Evolutionary conservation across 108 stramenopile genomes (phyloP).

Genomic region (Pseudonitzschia pungens): DNA sequence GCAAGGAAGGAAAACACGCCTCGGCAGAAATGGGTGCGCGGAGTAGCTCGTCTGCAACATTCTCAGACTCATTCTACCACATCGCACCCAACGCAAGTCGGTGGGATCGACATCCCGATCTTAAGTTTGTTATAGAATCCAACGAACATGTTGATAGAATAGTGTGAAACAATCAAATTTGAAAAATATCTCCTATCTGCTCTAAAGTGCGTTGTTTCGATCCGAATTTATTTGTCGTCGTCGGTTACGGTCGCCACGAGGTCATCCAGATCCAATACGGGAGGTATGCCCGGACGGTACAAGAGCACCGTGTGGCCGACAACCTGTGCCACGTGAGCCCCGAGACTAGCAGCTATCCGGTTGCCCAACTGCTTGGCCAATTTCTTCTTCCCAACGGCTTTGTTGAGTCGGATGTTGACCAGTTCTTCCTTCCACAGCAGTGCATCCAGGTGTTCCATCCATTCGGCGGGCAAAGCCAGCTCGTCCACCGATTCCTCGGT

Average conservation of each 20-base stretch:
- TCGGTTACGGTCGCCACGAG: conserved; percentile 20
- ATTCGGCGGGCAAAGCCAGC: conserved; percentile 37
- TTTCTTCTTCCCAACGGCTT: conserved; percentile 72
- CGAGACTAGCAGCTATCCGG: conserved; percentile 53
- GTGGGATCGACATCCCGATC: too few species aligned
- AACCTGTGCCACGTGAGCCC: conserved; percentile 77
- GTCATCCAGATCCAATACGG: conserved; percentile 65
- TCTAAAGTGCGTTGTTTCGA: background rate
- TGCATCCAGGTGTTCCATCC: conserved; percentile 67
- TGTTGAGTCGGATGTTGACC: conserved; percentile 64
- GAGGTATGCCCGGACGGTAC: conserved; percentile 67
- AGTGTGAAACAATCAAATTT: too few species aligned
- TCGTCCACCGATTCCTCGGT: conserved; percentile 35
- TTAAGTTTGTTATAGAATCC: too few species aligned
- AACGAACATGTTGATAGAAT: too few species aligned
- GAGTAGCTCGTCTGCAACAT: too few species aligned
- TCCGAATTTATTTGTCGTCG: background rate
- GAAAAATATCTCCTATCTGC: background rate
- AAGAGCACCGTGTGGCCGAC: conserved; percentile 77
- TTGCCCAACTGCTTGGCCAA: conserved; percentile 58
- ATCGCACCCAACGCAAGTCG: too few species aligned
- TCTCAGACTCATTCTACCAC: too few species aligned
- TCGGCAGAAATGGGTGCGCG: too few species aligned
- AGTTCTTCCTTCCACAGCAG: conserved; percentile 72
- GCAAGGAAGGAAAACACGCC: background rate